Evolutionary conservation across 2,329 filamentous ascomycete genomes (phyloP), one percentile per base, ranked within the genome.

Genomic region (Microsporum canis): DNA sequence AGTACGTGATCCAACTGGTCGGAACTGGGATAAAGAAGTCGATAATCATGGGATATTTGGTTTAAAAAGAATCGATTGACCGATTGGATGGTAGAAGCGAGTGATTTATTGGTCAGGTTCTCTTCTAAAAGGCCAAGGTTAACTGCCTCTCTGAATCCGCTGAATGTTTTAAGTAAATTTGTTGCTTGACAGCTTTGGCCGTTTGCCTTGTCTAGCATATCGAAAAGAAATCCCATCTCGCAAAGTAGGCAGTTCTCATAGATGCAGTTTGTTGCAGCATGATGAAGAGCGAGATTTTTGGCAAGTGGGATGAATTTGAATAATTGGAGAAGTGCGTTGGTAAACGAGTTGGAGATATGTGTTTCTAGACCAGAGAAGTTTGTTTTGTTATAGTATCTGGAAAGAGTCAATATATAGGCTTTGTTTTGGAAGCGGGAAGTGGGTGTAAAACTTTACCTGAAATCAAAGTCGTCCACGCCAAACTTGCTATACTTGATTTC

Each of bases 401-500:
- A 60, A 66, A 64, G 67, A 10, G 6, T 55, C 8, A 38, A 27
- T 14, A 49, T 69, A 58, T 23, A 23, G 17, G 64, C 41, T 66
- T 64, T 38, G 41, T 12, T 53, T 39, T 17, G 38, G 43, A 7
- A 49, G 36, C 23, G 17, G 3, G 29, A 59, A 33, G 17, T 14
- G 33, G 33, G 14, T 3, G 41, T 33, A 38, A 41, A 10, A 12
- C 10, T 96, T 73, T 88, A 96, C 85, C 88, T 88, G 75, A 99
- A 99, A 73, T 99, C 94, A 72, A 99, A 99, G 73, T 99, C 95
- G 69, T 97, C 92, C n/a, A 99, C 91, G 23, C 94, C 94, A 73
- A 96, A 99, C 71, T 91, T 95, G 79, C 92, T 96, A 78, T 97
- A 99, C 72, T 96, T 96, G 76, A 99, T 99, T 73, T 97, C 92